Conservation (phyloP, 108 stramenopile genomes). For the Parmales sp. region DNA sequence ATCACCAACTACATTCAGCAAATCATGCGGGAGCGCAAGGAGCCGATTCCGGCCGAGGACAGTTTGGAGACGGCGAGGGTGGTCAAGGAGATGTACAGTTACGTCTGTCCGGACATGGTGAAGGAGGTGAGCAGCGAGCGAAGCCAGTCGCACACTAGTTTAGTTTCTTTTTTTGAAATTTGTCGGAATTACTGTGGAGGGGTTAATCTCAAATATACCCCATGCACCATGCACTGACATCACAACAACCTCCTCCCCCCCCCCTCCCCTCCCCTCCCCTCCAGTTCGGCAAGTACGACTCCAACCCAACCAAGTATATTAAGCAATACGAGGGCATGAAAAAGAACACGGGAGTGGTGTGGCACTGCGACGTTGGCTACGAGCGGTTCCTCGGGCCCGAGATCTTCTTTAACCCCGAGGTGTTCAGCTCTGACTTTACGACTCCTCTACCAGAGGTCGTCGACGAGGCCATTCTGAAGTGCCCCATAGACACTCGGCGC, state of each 20-base stretch:
- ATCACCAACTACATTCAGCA: slow-evolving; percentile 51
- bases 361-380: slow-evolving; percentile 44
- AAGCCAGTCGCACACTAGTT: no score
- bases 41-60: slow-evolving; percentile 49
- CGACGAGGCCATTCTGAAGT: slow-evolving; percentile 49
- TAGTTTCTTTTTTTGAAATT: no score
- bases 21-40: slow-evolving; percentile 46
- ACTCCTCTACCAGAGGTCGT: slow-evolving; percentile 54
- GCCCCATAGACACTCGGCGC: slow-evolving; percentile 55
- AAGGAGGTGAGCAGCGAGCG: slow-evolving; percentile 23
- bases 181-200: no score
- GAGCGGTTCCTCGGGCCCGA: slow-evolving; percentile 61
- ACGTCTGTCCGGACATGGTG: slow-evolving; percentile 48
- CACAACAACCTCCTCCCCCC: background rate
- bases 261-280: background rate
- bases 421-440: slow-evolving; percentile 42
- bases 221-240: no score
- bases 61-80: slow-evolving; percentile 37
- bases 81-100: slow-evolving; percentile 55
- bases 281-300: slow-evolving; percentile 44
- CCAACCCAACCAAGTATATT: slow-evolving; percentile 42
- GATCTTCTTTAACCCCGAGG: slow-evolving; percentile 62
- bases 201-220: no score
- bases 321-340: slow-evolving; percentile 31
- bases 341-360: slow-evolving; percentile 13